Evolutionary conservation across 2,329 filamentous ascomycete species (phyloP), one percentile per base, ranked within the genome.

Genomic region (Tolypocladium pustulatum): DNA sequence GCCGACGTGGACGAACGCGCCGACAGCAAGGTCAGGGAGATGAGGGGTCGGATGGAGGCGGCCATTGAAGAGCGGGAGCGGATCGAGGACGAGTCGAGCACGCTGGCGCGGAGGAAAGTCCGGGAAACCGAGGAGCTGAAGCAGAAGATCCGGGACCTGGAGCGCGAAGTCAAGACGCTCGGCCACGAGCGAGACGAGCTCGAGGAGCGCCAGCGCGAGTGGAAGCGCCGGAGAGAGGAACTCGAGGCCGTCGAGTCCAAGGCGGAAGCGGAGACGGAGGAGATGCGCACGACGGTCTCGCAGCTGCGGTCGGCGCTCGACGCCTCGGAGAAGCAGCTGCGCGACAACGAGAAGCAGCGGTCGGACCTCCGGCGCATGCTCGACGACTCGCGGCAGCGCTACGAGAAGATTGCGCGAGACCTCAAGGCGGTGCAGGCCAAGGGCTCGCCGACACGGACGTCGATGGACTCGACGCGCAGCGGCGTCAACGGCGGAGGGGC

Each of bases 61-160:
- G 92, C 92, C 0, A 82, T 96, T n/a, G 92, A 97, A 70, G 94
- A 99, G 72, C 85, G 94, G 22, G 94, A 99, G 70, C 85, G 91
- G 2, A 87, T 91, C 2, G 93, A 99, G 72, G 92, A 97, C 62
- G 92, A 97, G 73, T 86, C 91, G 3, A 90, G 85, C 66, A 88
- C 86, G 0, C 81, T 89, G 55, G 89, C 88, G 15, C 82, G 93
- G 57, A 83, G 89, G 51, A 86, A 87, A 61, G 84, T 89, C 8
- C 81, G 92, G 54, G 94, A 97, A 76, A 79, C 90, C 3, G 94
- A 97, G 70, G 93, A 97, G 65, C 77, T 96, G 43, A 91, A 88
- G 71, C 79, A 80, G 56, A 89, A 86, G 72, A 80, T 92, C 13
- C 85, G 90, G 8, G 92, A 97, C 62, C 83, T 90, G 0, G 93